Percentiles rank a stretch among this genome's conserved stretches.
These are phyloP conservation scores for Aegilops umbellulata DNA, from an alignment of 176 grass and related monocot species.

Conservation along the genomic window DNA sequence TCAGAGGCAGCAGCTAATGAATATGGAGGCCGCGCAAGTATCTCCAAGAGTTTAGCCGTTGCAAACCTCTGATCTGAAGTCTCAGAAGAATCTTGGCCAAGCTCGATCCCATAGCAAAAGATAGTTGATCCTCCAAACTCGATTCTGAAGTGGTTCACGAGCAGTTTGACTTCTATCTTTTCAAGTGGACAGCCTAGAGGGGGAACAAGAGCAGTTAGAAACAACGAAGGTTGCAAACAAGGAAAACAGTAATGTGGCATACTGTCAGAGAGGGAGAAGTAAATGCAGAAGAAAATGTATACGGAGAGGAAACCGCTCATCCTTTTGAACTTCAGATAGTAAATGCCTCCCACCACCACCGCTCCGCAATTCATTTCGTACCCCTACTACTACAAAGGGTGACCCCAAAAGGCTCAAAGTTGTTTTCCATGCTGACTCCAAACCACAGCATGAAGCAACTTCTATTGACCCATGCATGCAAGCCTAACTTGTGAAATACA, in stretches of 20 bases:
- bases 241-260: neutral
- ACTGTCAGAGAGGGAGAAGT: neutral
- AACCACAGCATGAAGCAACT: neutral
- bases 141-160: conserved; percentile 47
- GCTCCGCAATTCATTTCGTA: neutral
- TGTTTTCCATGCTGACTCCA: neutral
- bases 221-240: neutral
- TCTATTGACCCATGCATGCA: neutral
- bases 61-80: conserved; percentile 24
- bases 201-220: conserved; percentile 3
- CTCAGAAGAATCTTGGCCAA: neutral
- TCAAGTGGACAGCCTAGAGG: conserved; percentile 3
- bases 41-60: conserved; percentile 38
- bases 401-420: neutral
- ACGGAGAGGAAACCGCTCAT: neutral
- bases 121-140: conserved; percentile 18
- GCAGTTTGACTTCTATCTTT: conserved; percentile 10
- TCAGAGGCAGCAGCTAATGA: conserved; percentile 42
- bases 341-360: neutral
- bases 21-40: neutral
- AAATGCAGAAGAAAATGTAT: neutral
- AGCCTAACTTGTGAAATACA: conserved; percentile 1
- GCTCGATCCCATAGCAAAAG: conserved; percentile 43
- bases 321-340: neutral
- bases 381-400: neutral